Percentiles rank a stretch among this genome's conserved stretches.
Evolutionary conservation across 306 rosid genomes (phyloP).

Genomic region (Benincasa hispida): DNA sequence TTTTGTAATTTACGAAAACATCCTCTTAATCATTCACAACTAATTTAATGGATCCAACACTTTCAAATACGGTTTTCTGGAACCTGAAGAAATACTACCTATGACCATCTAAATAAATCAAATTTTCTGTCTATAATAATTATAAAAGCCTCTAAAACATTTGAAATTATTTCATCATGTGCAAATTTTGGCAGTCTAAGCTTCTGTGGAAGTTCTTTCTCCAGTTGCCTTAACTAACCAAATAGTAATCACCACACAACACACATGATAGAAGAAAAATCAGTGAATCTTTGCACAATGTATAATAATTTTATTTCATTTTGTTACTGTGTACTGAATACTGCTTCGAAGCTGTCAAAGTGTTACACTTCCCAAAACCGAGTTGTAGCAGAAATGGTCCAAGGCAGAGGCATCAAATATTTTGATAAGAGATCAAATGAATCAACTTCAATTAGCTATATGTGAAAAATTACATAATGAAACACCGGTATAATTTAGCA

Average conservation of each 20-base stretch:
- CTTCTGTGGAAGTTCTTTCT: not conserved
- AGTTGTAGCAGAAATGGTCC: constrained; percentile 1
- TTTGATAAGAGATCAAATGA: not conserved
- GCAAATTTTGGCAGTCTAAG: not conserved
- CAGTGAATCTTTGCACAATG: not conserved
- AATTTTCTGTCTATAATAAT: too few species aligned
- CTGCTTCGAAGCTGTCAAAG: not conserved
- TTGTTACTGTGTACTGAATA: constrained; percentile 2
- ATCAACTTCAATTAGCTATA: constrained; percentile 1
- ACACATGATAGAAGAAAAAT: not conserved
- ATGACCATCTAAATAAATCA: too few species aligned
- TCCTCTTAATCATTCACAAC: too few species aligned
- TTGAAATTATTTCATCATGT: too few species aligned
- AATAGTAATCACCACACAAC: not conserved
- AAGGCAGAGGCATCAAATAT: not conserved
- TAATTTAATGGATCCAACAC: too few species aligned
- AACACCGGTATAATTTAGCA: constrained; percentile 2
- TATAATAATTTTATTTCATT: not conserved
- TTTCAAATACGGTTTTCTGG: too few species aligned
- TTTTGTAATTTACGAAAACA: too few species aligned
- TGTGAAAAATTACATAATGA: constrained; percentile 1
- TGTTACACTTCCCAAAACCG: constrained; percentile 4
- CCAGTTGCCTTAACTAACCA: not conserved
- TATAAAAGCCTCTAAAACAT: too few species aligned
- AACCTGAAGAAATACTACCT: too few species aligned